Evolutionary conservation across 371 early-diverging fungal genomes (phyloP).

Genomic region (Mucor irregularis): DNA sequence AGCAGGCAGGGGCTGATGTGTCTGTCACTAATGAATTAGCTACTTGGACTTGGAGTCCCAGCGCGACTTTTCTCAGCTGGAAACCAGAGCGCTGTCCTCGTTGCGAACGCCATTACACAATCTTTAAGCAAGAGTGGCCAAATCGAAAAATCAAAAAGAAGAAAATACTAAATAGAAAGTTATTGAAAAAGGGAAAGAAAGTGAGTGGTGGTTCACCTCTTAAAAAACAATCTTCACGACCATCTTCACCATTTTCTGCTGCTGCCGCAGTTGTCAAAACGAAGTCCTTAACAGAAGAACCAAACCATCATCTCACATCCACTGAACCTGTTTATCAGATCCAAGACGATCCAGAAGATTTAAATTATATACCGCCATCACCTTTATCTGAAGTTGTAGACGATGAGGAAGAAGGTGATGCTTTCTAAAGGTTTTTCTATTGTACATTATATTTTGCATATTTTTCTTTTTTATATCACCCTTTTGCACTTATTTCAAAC

Average conservation of each 20-base stretch:
- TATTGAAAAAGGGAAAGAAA: conserved; percentile 11
- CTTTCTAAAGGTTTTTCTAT: not conserved
- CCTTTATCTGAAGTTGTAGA: conserved; percentile 19
- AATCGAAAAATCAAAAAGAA: conserved; percentile 28
- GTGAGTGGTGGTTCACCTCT: too few species aligned
- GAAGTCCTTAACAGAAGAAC: not conserved
- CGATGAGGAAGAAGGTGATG: conserved; percentile 7
- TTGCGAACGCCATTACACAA: conserved; percentile 44
- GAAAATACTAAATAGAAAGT: not conserved
- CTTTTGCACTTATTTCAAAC: not conserved
- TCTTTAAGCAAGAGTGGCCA: conserved; percentile 52
- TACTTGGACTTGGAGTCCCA: conserved; percentile 56
- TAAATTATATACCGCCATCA: conserved; percentile 25
- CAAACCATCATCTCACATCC: not conserved
- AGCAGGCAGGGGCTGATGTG: conserved; percentile 28
- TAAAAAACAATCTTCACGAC: not conserved
- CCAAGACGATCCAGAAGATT: conserved; percentile 22
- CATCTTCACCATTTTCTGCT: not conserved
- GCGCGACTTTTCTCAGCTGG: conserved; percentile 48
- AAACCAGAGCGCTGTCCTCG: conserved; percentile 44
- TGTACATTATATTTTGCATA: conserved; percentile 1
- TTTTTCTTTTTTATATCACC: not conserved
- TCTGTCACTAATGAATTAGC: conserved; percentile 38
- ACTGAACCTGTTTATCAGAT: conserved; percentile 17
- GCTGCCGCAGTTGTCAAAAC: not conserved